A percentile compares a stretch with the other conserved stretches of the same genome.
Conservation (phyloP, 139 green algal genomes). For the Gonium pectorale region DNA sequence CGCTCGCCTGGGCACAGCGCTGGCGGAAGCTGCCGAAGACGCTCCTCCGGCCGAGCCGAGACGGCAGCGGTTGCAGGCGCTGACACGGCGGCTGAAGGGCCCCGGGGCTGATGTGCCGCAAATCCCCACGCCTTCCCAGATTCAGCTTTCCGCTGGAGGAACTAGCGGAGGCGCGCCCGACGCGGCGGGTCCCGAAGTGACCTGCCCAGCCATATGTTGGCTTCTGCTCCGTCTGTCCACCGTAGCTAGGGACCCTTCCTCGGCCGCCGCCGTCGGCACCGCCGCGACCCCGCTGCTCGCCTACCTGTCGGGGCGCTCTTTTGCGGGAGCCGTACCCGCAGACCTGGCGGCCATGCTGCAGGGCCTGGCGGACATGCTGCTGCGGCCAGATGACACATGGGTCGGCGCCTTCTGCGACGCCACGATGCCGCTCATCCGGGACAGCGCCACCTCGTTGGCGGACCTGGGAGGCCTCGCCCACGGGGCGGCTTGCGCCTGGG, state of each 20-base stretch:
- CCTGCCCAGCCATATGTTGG: background rate
- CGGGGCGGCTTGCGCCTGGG: background rate
- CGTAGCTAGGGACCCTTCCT: background rate
- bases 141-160: too few species aligned
- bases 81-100: background rate
- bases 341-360: background rate
- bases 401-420: constrained; percentile 11
- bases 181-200: background rate
- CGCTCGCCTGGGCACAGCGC: background rate
- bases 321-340: background rate
- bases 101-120: background rate
- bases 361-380: background rate
- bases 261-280: background rate
- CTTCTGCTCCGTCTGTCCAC: background rate
- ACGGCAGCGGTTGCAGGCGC: background rate
- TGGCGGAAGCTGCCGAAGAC: background rate
- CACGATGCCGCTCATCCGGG: background rate
- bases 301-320: background rate
- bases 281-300: constrained; percentile 5
- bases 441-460: background rate
- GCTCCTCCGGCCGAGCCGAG: too few species aligned
- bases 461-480: background rate
- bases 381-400: background rate
- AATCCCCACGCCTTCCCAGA: too few species aligned
- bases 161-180: background rate